Base-by-base conservation (phyloP, 352 stramenopile species). In the Thalassiosira oceanica region DNA sequence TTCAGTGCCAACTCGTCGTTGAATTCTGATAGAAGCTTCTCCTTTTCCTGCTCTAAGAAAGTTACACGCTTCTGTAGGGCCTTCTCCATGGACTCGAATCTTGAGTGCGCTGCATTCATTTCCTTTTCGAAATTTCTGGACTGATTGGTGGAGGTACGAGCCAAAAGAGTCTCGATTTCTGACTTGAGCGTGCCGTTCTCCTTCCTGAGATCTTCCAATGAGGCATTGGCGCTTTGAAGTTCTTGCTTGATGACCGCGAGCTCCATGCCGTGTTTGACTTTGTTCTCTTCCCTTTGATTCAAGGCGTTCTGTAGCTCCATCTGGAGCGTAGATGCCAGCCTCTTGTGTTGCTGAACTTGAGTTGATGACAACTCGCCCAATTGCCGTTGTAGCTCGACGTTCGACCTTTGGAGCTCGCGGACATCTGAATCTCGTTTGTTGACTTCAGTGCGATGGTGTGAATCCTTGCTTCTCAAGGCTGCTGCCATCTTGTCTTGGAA, bases 1-100 rank as follows among this genome's bases (percentile, higher is more conserved):
- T 62, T 66, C 1, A 46, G 64, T 20, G 26, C 42, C 13, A 70
- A 64, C 56, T 80, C 70, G 27, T 27, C 43, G n/a, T 74, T 54
- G 28, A 64, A 62, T 21, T 44, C 51, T 35, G 35, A 26, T 39
- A 74, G 23, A 21, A 80, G 24, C 26, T 74, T 66, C 15, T 70
- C 45, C 26, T 80, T 80, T 4, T 80, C 70, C 39, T 36, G 61
- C 61, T 74, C 61, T 41, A 80, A 42, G 6, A 54, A 54, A n/a
- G 37, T 43, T 13, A 80, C 45, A 29, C 55, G 31, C 31, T 80
- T 28, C 51, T 80, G 41, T 2, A 80, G 51, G 1, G 70, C 60
- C 21, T 62, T 74, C 35, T 80, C 70, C 70, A 80, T 80, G 3
- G 61, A 74, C 18, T 64, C 61, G 50, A 80, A 80, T n/a, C 70